These are phyloP conservation scores for Hansenula anomala DNA, from an alignment of 1,139 yeast genomes.

Conservation along the genomic window DNA sequence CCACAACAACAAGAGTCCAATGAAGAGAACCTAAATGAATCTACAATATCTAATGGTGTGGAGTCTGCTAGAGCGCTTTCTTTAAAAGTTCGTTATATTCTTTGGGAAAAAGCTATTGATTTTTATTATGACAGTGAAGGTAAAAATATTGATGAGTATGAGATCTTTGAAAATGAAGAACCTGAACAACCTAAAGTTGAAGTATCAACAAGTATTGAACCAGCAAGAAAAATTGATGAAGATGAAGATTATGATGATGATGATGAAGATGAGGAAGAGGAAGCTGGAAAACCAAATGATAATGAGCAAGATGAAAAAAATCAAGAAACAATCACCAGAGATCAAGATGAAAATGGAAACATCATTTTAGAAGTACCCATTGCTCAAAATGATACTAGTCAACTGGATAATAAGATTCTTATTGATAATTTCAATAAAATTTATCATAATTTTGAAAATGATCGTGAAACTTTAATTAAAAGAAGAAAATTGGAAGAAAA, in stretches of 20 bases:
- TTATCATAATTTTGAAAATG: conserved; percentile 83
- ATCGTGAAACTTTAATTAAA: conserved; percentile 71
- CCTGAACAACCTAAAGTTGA: conserved; percentile 1
- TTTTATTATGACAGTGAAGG: conserved; percentile 31
- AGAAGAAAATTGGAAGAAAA: conserved; percentile 76
- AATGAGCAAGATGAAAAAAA: conserved; percentile 23
- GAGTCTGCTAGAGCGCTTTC: conserved; percentile 52
- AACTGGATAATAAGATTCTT: conserved; percentile 25
- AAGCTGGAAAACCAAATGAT: conserved; percentile 7
- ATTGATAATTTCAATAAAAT: conserved; percentile 51
- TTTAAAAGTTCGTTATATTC: conserved; percentile 58
- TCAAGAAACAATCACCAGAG: conserved; percentile 26
- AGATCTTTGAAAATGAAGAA: conserved; percentile 26
- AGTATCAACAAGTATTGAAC: background rate
- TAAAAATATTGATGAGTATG: conserved; percentile 19
- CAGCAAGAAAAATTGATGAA: conserved; percentile 27
- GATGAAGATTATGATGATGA: conserved; percentile 23
- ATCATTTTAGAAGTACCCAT: conserved; percentile 26
- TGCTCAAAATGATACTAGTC: conserved; percentile 13
- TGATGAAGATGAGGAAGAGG: conserved; percentile 19
- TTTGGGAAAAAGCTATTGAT: conserved; percentile 75
- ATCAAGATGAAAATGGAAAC: conserved; percentile 18
- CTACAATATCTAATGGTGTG: conserved; percentile 39
- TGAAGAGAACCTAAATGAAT: conserved; percentile 26
- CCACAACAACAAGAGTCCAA: too few relatives aligned